These are phyloP conservation scores for Brassica juncea DNA, from an alignment of 345 rosid species.

Conservation along the genomic window DNA sequence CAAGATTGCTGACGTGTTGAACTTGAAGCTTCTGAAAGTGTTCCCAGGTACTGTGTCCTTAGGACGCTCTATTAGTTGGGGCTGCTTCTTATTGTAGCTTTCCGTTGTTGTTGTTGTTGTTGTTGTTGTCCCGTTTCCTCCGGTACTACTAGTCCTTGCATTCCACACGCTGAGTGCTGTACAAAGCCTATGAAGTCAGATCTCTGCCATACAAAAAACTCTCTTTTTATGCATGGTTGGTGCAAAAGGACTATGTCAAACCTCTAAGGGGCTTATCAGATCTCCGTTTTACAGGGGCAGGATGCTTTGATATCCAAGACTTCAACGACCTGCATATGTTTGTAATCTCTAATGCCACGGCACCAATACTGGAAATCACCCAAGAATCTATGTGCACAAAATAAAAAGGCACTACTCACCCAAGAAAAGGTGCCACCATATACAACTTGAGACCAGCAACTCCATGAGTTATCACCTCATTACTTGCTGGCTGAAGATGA, in stretches of 20 bases:
- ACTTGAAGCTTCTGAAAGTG: slow-evolving; percentile 72
- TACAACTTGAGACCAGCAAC: slow-evolving; percentile 86
- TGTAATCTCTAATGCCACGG: slow-evolving; percentile 6
- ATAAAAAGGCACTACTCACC: slow-evolving; percentile 50
- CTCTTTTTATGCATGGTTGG: slow-evolving; percentile 7
- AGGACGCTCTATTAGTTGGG: slow-evolving; percentile 43
- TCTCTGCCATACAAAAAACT: slow-evolving; percentile 8
- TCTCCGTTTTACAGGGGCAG: slow-evolving; percentile 58
- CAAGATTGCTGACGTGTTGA: slow-evolving; percentile 59
- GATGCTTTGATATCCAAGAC: slow-evolving; percentile 71
- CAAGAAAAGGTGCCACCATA: slow-evolving; percentile 94
- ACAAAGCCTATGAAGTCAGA: slow-evolving; percentile 24
- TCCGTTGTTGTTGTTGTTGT: slow-evolving; percentile 18
- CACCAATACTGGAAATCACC: not conserved
- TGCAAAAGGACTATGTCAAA: slow-evolving; percentile 19
- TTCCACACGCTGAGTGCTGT: slow-evolving; percentile 77
- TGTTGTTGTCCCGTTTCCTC: slow-evolving; percentile 50
- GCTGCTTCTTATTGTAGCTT: slow-evolving; percentile 39
- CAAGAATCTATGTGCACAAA: not conserved
- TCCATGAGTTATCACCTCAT: slow-evolving; percentile 84
- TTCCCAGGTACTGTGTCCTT: slow-evolving; percentile 57
- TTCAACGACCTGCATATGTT: slow-evolving; percentile 62
- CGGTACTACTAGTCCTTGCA: slow-evolving; percentile 60
- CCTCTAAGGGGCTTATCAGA: slow-evolving; percentile 71
- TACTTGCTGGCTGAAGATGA: slow-evolving; percentile 76